Evolutionary conservation across 352 stramenopile genomes (phyloP), one percentile per base, ranked within the genome.

Genomic region (Pythium monospermum): DNA sequence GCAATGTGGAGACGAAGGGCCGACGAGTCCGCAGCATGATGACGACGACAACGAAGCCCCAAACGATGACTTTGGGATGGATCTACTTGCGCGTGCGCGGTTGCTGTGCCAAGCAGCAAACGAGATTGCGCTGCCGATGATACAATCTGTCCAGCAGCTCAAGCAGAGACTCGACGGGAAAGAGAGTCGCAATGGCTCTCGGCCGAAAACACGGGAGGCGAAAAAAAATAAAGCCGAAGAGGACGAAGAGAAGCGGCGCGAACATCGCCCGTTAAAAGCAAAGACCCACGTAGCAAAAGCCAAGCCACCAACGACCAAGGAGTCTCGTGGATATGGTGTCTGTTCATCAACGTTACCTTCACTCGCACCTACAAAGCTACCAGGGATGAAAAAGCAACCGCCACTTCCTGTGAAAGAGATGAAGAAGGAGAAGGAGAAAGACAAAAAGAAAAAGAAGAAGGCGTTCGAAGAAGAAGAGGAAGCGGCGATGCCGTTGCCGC

Each of bases 81-180:
- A 61, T 53, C 33, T 59, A 11, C 36, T 60, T 12, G 53, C 47
- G 28, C 45, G 54, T 1, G 60, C 52, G 37, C 43, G 60, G 36
- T 35, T 48, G 32, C 54, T 63, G 23, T 61, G 52, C 37, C 43
- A 55, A 13, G 59, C 54, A 0, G 59, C 59, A 31, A 67, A 67
- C 31, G 53, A 67, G 41, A 63, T 67, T 38, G 47, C 55, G 23
- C 44, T 67, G 59, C 55, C 53, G 1, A 57, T 63, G 49, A 47
- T 63, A 26, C 55, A 47, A n/a, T 57, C 41, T 2, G 48, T 63
- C 4, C 42, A 53, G 21, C 27, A 57, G 39, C 23, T 57, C 15
- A 30, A 49, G 19, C 18, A 54, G 33, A 42, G 53, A 13, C 18
- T 47, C 12, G 31, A 57, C 18, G 39, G 45, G 18, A 35, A 35